Evolutionary conservation across 2,329 filamentous ascomycete genomes (phyloP).

Genomic region (Microsporum audouinii): DNA sequence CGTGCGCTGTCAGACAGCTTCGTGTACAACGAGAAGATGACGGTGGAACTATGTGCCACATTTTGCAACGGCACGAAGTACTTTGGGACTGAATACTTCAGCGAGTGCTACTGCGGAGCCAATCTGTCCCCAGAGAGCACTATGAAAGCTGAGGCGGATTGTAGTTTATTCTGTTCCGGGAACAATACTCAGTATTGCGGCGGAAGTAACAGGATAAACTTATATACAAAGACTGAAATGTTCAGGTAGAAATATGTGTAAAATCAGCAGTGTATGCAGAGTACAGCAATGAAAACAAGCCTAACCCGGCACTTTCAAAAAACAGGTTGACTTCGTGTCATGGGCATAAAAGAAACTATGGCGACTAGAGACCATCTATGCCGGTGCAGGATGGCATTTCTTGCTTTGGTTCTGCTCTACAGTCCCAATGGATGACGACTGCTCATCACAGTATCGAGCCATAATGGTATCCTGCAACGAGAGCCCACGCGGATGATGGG

Average conservation of each 20-base stretch:
- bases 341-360: not conserved
- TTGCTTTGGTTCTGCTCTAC: conserved; percentile 10
- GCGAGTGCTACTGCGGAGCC: conserved; percentile 12
- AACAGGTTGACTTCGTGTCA: not conserved
- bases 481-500: conserved; percentile 17
- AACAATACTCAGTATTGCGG: conserved; percentile 12
- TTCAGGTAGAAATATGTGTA: not conserved
- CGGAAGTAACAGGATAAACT: conserved; percentile 10
- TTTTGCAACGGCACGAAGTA: conserved; percentile 9
- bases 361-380: not conserved
- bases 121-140: conserved; percentile 6
- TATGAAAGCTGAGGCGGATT: conserved; percentile 8
- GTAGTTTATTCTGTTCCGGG: conserved; percentile 11
- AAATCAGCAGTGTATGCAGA: no score
- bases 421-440: conserved; percentile 15
- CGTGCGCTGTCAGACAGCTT: conserved; percentile 9
- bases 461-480: conserved; percentile 16
- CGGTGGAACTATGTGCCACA: conserved; percentile 8
- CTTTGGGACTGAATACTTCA: conserved; percentile 12
- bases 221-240: conserved; percentile 2
- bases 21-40: conserved; percentile 8
- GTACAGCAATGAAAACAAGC: no score
- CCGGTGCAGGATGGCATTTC: conserved; percentile 4
- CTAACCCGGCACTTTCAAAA: not conserved
- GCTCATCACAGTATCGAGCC: conserved; percentile 17